Evolutionary conservation across 495 filamentous ascomycete species (phyloP).

Genomic region (Aspergillus biplanus): DNA sequence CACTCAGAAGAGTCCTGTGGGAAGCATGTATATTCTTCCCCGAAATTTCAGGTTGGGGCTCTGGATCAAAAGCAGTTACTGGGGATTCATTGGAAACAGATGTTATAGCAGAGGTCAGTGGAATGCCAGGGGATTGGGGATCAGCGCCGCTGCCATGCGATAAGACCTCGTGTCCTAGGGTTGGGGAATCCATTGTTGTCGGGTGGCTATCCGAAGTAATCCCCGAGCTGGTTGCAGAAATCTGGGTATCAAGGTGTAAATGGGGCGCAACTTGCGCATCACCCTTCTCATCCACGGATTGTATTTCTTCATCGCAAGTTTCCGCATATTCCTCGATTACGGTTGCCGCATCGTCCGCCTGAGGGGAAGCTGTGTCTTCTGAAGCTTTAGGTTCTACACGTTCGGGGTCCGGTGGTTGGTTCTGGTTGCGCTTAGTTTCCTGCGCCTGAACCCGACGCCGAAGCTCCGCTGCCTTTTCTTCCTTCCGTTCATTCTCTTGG

Average conservation of each 20-base stretch:
- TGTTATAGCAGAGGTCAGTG: slow-evolving; percentile 43
- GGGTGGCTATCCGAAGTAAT: slow-evolving; percentile 13
- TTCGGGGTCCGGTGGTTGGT: slow-evolving; percentile 24
- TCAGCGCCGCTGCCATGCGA: slow-evolving; percentile 24
- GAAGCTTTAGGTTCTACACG: slow-evolving; percentile 24
- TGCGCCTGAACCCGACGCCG: slow-evolving; percentile 42
- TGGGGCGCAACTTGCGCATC: slow-evolving; percentile 25
- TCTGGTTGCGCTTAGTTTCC: slow-evolving; percentile 41
- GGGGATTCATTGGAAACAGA: slow-evolving; percentile 56
- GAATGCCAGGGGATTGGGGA: slow-evolving; percentile 52
- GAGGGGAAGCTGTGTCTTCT: slow-evolving; percentile 27
- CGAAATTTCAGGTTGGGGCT: slow-evolving; percentile 65
- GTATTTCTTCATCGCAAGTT: slow-evolving; percentile 19
- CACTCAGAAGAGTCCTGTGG: slow-evolving; percentile 52
- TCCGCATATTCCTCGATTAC: slow-evolving; percentile 31
- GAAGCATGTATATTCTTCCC: slow-evolving; percentile 34
- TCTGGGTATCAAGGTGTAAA: slow-evolving; percentile 37
- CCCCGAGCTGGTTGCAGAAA: slow-evolving; percentile 16
- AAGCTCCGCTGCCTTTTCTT: slow-evolving; percentile 52
- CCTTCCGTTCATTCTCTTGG: slow-evolving; percentile 66
- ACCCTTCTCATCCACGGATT: background rate
- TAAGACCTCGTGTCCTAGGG: slow-evolving; percentile 66
- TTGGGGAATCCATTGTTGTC: slow-evolving; percentile 64
- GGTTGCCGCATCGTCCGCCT: slow-evolving; percentile 33
- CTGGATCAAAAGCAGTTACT: slow-evolving; percentile 70